These are phyloP conservation scores for Fusarium nygamai DNA, from an alignment of 2,329 filamentous ascomycete species.

Conservation along the genomic window DNA sequence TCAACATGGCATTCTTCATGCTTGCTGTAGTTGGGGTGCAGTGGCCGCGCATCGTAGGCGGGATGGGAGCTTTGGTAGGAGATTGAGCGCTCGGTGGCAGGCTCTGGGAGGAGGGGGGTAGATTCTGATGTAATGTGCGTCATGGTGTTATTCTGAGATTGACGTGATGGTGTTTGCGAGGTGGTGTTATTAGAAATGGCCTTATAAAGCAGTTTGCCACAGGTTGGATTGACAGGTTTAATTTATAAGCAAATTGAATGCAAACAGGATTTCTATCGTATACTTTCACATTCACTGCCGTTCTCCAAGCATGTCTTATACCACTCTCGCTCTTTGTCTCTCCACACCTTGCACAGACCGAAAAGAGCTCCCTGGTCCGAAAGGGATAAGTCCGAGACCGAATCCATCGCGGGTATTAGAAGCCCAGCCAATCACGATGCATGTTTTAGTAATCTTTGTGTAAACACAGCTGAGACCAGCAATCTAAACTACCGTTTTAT, in stretches of 20 bases:
- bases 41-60: slow-evolving; percentile 24
- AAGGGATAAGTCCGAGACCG: slow-evolving; percentile 21
- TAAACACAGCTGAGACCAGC: slow-evolving; percentile 27
- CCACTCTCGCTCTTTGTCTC: slow-evolving; percentile 18
- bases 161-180: background rate
- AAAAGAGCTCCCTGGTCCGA: slow-evolving; percentile 16
- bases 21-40: slow-evolving; percentile 39
- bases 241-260: slow-evolving; percentile 4
- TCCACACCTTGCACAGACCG: slow-evolving; percentile 19
- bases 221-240: background rate
- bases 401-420: background rate
- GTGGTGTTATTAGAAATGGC: slow-evolving; percentile 5
- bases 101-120: slow-evolving; percentile 48
- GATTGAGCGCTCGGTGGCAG: slow-evolving; percentile 42
- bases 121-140: slow-evolving; percentile 44
- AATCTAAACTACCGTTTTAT: background rate
- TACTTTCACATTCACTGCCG: background rate
- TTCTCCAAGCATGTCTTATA: slow-evolving; percentile 27
- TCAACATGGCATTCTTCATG: slow-evolving; percentile 45
- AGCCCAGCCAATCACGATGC: slow-evolving; percentile 43
- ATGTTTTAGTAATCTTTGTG: slow-evolving; percentile 48
- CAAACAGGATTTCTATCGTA: background rate
- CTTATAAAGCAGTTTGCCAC: slow-evolving; percentile 15
- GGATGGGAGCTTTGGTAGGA: slow-evolving; percentile 32
- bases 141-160: slow-evolving; percentile 20